Percentiles rank a stretch among this genome's conserved stretches.
Evolutionary conservation across 345 rosid species (phyloP).

Genomic region (Moringa oleifera): DNA sequence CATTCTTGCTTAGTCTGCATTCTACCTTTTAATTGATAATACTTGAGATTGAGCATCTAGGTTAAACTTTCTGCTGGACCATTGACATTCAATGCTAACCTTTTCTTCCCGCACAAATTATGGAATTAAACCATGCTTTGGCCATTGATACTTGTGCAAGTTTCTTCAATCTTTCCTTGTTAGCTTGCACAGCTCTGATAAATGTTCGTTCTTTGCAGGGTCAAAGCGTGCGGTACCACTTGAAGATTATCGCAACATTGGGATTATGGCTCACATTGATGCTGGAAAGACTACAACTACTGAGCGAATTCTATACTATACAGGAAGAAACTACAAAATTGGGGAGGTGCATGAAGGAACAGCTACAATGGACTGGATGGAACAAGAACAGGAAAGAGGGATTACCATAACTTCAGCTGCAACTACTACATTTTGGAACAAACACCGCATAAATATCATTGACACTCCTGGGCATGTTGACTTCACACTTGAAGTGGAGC

Average conservation of each 20-base stretch:
- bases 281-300: conserved; percentile 99
- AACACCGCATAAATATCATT: conserved; percentile 88
- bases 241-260: conserved; percentile 85
- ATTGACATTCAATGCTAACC: too few relatives aligned
- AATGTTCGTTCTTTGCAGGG: conserved; percentile 30
- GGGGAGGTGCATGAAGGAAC: conserved; percentile 99
- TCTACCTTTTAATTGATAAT: not conserved
- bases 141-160: conserved; percentile 6
- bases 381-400: conserved; percentile 99
- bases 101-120: too few relatives aligned
- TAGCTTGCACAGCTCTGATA: conserved; percentile 1
- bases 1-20: too few relatives aligned
- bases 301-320: conserved; percentile 76
- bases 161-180: conserved; percentile 8
- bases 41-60: not conserved
- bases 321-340: conserved; percentile 95
- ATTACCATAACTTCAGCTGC: conserved; percentile 97
- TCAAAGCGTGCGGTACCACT: conserved; percentile 57
- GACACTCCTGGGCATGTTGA: conserved; percentile 97
- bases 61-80: not conserved
- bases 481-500: conserved; percentile 95
- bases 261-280: conserved; percentile 99
- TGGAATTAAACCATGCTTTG: not conserved
- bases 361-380: conserved; percentile 99
- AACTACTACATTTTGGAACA: conserved; percentile 87